phyloP scores from a whole-genome alignment of 2,329 filamentous ascomycete species.

The Pseudocercospora crystallina region DNA sequence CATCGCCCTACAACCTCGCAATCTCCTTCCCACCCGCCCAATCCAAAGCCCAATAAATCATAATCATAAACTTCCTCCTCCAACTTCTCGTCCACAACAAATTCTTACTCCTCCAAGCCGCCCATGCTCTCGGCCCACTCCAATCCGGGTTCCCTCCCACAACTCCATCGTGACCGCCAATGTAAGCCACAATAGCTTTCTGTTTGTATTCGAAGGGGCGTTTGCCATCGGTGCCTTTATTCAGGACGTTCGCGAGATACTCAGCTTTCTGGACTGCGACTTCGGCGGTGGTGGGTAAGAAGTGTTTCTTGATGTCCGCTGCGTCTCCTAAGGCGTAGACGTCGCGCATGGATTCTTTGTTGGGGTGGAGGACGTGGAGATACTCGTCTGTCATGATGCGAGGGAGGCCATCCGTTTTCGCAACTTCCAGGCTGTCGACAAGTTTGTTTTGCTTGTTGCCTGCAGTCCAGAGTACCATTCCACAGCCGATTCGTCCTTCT shows the following conservation, averaged over 20 bases:
- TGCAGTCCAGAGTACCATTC: conserved; percentile 42
- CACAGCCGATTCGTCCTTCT: conserved; percentile 38
- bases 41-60: conserved; percentile 29
- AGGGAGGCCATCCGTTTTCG: conserved; percentile 35
- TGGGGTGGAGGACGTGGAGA: conserved; percentile 32
- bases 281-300: conserved; percentile 39
- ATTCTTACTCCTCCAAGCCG: conserved; percentile 45
- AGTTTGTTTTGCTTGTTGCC: conserved; percentile 39
- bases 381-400: conserved; percentile 38
- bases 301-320: conserved; percentile 38
- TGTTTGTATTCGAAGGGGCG: conserved; percentile 41
- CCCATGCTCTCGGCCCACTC: conserved; percentile 44
- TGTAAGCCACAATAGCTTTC: conserved; percentile 41
- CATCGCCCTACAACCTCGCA: conserved; percentile 29
- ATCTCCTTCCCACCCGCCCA: conserved; percentile 32
- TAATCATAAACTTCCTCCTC: conserved; percentile 33
- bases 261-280: conserved; percentile 41
- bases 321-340: conserved; percentile 40
- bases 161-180: conserved; percentile 44
- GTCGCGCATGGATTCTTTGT: conserved; percentile 29
- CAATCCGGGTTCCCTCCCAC: conserved; percentile 41
- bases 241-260: conserved; percentile 35
- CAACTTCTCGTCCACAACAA: conserved; percentile 33
- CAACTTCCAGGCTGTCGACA: conserved; percentile 34
- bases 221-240: conserved; percentile 16